Conservation (phyloP, 192 early-diverging fungal species). For the Backusella tarrabulga region DNA sequence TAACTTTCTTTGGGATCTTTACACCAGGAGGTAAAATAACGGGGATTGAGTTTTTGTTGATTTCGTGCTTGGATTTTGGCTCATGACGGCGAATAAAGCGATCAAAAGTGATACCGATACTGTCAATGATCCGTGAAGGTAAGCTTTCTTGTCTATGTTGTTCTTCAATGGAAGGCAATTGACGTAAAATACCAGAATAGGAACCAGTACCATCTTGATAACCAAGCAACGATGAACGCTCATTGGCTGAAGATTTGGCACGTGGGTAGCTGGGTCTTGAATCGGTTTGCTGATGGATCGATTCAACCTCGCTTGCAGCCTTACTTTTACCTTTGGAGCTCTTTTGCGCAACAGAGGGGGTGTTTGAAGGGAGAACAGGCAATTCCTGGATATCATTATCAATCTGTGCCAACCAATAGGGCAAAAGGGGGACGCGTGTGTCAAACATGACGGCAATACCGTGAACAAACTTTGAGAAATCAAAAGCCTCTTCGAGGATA, state of each 20-base stretch:
- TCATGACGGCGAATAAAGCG: not conserved
- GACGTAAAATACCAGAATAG: conserved; percentile 1
- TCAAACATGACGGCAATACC: conserved; percentile 72
- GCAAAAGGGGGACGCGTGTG: conserved; percentile 56
- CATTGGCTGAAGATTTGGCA: not conserved
- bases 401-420: conserved; percentile 58
- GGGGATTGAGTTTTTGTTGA: not conserved
- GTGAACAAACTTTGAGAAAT: conserved; percentile 87
- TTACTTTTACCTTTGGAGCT: conserved; percentile 21
- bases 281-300: not conserved
- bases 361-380: conserved; percentile 27
- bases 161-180: conserved; percentile 4
- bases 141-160: not conserved
- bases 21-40: conserved; percentile 37
- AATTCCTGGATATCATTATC: conserved; percentile 26
- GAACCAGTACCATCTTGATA: not conserved
- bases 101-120: conserved; percentile 5
- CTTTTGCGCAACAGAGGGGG: conserved; percentile 3
- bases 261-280: conserved; percentile 3
- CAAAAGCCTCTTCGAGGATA: conserved; percentile 76
- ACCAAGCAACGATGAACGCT: conserved; percentile 15
- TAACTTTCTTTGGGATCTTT: conserved; percentile 42
- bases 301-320: not conserved
- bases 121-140: conserved; percentile 8
- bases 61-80: not conserved